Base-by-base conservation (phyloP, 2,329 filamentous ascomycete species). In the Cryphonectria japonica region DNA sequence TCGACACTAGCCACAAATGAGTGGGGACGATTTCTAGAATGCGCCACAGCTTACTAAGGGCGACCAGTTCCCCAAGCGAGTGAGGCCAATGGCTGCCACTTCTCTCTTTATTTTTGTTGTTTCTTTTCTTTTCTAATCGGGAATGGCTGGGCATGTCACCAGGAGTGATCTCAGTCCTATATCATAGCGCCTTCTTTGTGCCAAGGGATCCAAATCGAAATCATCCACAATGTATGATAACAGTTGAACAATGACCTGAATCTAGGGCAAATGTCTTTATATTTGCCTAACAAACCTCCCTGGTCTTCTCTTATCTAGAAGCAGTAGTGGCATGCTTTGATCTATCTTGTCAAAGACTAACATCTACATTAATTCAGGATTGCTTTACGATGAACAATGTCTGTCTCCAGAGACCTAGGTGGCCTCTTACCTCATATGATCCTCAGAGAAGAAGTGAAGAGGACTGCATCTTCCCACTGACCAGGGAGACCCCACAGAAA, bases 1-100 rank as follows among this genome's bases (percentile, higher is more conserved):
- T 65, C 43, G 52, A 14, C 43, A 65, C 63, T 50, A 46, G 63
- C 63, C 63, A 65, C 63, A 65, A 14, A 29, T n/a, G n/a, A 22
- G 63, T 34, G 63, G n/a, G 39, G 26, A 43, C 39, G 29, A 19
- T 29, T 65, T 65, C 63, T 65, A 65, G 63, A 65, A 65, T n/a
- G 26, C 63, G 63, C 63, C 63, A 65, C 63, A 65, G 63, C n/a
- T 65, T 65, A 50, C 43, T 65, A 52, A 65, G n/a, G 61, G 8
- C 26, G 37, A n/a, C 19, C 22, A 29, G 34, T 64, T 16, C n/a
- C 26, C 1, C 14, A 16, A 32, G 26, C 5, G 22, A 32, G 13
- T 8, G 22, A 59, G 13, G 7, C 26, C 14, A 32, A 59, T 11
- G 6, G 26, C n/a, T 29, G 52, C n/a, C 52, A 54, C 50, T 29